These are phyloP conservation scores for Parietaria judaica DNA, from an alignment of 306 rosid genomes.

Conservation along the genomic window DNA sequence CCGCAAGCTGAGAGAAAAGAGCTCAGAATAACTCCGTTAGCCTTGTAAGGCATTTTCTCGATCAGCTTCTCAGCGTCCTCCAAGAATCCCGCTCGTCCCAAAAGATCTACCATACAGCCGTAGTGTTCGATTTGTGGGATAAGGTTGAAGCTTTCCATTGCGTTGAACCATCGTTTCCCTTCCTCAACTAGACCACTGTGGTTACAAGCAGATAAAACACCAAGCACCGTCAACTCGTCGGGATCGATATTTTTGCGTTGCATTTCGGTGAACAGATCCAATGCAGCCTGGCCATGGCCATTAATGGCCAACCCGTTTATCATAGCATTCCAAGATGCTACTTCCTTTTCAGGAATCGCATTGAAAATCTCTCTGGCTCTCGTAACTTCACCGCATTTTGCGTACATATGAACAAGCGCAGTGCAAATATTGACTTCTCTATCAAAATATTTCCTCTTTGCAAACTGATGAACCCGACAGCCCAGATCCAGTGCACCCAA, in stretches of 20 bases:
- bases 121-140: slow-evolving; percentile 62
- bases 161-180: slow-evolving; percentile 51
- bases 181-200: slow-evolving; percentile 62
- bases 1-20: slow-evolving; percentile 63
- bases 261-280: slow-evolving; percentile 45
- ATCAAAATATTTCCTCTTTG: slow-evolving; percentile 36
- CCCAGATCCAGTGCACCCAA: slow-evolving; percentile 60
- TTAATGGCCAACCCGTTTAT: slow-evolving; percentile 66
- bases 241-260: slow-evolving; percentile 30
- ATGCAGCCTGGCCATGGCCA: slow-evolving; percentile 52
- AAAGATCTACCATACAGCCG: slow-evolving; percentile 66
- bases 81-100: slow-evolving; percentile 65
- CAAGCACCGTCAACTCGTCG: slow-evolving; percentile 41
- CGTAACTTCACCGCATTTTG: slow-evolving; percentile 57
- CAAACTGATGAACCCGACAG: slow-evolving; percentile 46
- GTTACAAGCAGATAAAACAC: slow-evolving; percentile 59
- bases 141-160: slow-evolving; percentile 43
- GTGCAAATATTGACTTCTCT: slow-evolving; percentile 34
- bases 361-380: slow-evolving; percentile 42
- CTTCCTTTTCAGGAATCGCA: slow-evolving; percentile 36
- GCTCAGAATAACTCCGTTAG: slow-evolving; percentile 56
- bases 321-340: slow-evolving; percentile 67
- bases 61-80: slow-evolving; percentile 62
- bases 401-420: slow-evolving; percentile 57
- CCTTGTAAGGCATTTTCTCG: slow-evolving; percentile 44